A percentile compares a stretch with the other conserved stretches of the same genome.
These are phyloP conservation scores for Violaceomyces palustris DNA, from an alignment of 1,284 basidiomycete species.

Conservation along the genomic window DNA sequence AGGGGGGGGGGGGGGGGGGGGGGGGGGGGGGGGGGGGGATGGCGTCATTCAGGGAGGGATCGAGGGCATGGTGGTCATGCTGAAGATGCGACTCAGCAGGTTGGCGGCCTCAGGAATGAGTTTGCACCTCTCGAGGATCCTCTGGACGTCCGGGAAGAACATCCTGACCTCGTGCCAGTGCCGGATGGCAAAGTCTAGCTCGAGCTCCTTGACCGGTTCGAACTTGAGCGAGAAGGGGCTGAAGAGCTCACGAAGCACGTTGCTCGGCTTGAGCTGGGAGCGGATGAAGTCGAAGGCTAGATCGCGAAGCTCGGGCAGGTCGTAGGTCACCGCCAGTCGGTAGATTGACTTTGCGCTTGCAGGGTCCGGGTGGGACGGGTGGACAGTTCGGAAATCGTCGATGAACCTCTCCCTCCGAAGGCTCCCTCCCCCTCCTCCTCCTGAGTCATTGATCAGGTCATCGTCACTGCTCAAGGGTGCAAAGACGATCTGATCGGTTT, in stretches of 20 bases:
- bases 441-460: too few relatives aligned
- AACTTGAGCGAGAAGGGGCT: constrained; percentile 3
- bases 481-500: constrained; percentile 12
- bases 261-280: constrained; percentile 2
- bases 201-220: constrained; percentile 1
- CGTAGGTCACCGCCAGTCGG: constrained; percentile 4
- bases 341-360: constrained; percentile 22
- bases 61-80: constrained; percentile 1
- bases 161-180: constrained; percentile 15
- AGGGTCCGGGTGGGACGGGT: not conserved
- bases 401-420: not conserved
- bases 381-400: not conserved
- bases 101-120: not conserved
- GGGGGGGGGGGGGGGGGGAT: too few relatives aligned
- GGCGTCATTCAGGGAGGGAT: too few relatives aligned
- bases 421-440: not conserved
- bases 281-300: constrained; percentile 5
- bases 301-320: constrained; percentile 1
- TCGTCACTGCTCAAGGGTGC: not conserved
- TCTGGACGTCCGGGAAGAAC: not conserved
- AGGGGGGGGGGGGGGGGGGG: too few relatives aligned
- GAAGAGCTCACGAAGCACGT: constrained; percentile 12
- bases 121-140: not conserved
- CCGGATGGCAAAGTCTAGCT: constrained; percentile 4
- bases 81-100: constrained; percentile 2